These are phyloP conservation scores for Camelina hispida DNA, from an alignment of 345 rosid species.

Conservation along the genomic window DNA sequence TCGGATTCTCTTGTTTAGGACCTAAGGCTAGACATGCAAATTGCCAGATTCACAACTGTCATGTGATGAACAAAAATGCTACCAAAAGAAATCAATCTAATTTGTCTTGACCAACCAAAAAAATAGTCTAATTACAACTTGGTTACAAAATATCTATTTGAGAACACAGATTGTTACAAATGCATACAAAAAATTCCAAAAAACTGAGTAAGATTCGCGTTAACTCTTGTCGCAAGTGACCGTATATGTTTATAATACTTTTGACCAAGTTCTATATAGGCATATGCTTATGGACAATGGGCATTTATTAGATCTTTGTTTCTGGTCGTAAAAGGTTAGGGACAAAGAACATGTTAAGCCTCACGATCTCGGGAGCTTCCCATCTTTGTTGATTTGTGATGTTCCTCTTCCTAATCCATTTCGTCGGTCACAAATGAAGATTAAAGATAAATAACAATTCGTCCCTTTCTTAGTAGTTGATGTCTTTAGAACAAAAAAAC, in stretches of 20 bases:
- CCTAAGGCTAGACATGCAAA: constrained; percentile 9
- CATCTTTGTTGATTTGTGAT: constrained; percentile 38
- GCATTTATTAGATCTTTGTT: constrained; percentile 39
- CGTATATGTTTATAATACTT: constrained; percentile 28
- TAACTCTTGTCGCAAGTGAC: constrained; percentile 41
- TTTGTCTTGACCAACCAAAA: constrained; percentile 25
- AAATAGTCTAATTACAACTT: constrained; percentile 24
- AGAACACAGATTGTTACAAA: constrained; percentile 29
- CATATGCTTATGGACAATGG: constrained; percentile 32
- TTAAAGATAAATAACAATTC: not conserved
- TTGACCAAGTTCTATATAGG: constrained; percentile 33
- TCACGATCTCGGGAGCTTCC: constrained; percentile 43
- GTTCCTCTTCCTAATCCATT: constrained; percentile 24
- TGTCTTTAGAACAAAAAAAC: not conserved
- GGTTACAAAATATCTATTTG: constrained; percentile 38
- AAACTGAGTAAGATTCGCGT: constrained; percentile 36
- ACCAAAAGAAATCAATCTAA: not conserved
- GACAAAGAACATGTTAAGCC: constrained; percentile 38
- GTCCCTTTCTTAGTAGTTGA: not conserved
- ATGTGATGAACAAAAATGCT: constrained; percentile 32
- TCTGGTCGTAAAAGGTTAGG: constrained; percentile 37
- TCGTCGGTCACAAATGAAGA: constrained; percentile 1
- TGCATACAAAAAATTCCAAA: constrained; percentile 11
- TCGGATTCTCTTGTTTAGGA: not conserved
- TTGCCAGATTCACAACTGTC: constrained; percentile 38